A percentile compares a stretch with the other conserved stretches of the same genome.
phyloP scores from a whole-genome alignment of 108 stramenopile species.

The Cyclotella sp. region DNA sequence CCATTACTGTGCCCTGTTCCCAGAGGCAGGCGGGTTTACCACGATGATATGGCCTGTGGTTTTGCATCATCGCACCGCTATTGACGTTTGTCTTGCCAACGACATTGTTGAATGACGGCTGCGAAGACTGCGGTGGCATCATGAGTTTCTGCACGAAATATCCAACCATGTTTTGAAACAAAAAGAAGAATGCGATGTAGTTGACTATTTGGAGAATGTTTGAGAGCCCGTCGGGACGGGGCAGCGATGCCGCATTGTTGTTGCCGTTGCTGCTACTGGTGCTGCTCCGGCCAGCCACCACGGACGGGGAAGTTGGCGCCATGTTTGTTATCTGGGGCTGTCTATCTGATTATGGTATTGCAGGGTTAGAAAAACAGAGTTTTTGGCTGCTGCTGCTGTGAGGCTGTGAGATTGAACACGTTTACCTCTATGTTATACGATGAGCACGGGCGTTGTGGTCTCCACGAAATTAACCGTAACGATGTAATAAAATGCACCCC shows the following conservation, averaged over 20 bases:
- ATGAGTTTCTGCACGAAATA: conserved; percentile 16
- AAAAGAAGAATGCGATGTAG: conserved; percentile 32
- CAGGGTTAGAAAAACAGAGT: no score
- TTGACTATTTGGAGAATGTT: conserved; percentile 18
- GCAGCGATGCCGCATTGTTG: not conserved
- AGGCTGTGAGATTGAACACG: no score
- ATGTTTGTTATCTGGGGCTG: no score
- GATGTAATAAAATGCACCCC: no score
- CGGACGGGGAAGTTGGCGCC: no score
- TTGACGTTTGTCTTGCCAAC: no score
- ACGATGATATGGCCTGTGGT: not conserved
- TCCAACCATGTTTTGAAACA: conserved; percentile 31
- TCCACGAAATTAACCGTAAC: no score
- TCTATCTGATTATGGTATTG: no score
- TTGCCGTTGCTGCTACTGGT: not conserved
- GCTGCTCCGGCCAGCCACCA: not conserved
- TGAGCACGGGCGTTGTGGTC: no score
- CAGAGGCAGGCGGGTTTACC: conserved; percentile 48
- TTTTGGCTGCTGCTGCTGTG: no score
- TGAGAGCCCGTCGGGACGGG: not conserved
- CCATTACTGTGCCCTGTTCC: conserved; percentile 53
- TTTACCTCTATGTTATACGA: no score
- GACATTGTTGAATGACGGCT: not conserved
- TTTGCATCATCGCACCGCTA: no score
- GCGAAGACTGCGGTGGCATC: not conserved